Evolutionary conservation across 129 eudicot genomes (phyloP).

Genomic region (Centella asiatica): DNA sequence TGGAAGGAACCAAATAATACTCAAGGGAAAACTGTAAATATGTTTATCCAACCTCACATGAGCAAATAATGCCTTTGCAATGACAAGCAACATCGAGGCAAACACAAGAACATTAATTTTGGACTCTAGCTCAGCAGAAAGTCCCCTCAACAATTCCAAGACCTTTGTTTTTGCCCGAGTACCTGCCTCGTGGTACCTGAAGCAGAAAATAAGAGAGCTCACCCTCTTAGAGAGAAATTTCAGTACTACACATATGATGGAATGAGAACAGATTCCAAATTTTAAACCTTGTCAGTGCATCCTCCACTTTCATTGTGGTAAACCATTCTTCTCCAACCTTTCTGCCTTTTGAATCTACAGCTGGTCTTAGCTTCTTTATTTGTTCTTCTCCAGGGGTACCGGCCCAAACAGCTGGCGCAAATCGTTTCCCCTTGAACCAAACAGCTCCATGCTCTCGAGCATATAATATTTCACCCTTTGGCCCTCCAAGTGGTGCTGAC

Average conservation of each 20-base stretch:
- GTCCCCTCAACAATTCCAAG: constrained; percentile 63
- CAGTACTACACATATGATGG: neutral
- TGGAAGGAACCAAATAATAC: too few relatives aligned
- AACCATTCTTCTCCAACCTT: constrained; percentile 98
- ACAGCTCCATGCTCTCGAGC: constrained; percentile 84
- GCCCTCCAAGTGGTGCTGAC: constrained; percentile 76
- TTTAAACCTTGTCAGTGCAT: constrained; percentile 67
- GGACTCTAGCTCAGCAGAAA: constrained; percentile 65
- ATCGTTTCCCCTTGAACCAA: constrained; percentile 94
- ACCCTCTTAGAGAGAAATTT: constrained; percentile 5
- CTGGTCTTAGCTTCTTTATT: constrained; percentile 69
- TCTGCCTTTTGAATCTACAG: constrained; percentile 87
- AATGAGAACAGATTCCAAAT: neutral
- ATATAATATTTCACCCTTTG: constrained; percentile 86
- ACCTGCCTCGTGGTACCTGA: constrained; percentile 87
- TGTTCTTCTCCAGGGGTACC: constrained; percentile 85
- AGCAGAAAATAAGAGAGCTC: constrained; percentile 8
- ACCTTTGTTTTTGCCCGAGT: constrained; percentile 69
- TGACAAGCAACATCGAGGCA: constrained; percentile 86
- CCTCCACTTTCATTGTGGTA: constrained; percentile 80
- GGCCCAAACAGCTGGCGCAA: constrained; percentile 71
- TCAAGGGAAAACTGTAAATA: neutral
- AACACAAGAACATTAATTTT: constrained; percentile 73
- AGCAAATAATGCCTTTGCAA: constrained; percentile 84
- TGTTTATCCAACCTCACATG: constrained; percentile 62